Evolutionary conservation across 805 yeast species (phyloP).

Genomic region (Candida palmyrensis): DNA sequence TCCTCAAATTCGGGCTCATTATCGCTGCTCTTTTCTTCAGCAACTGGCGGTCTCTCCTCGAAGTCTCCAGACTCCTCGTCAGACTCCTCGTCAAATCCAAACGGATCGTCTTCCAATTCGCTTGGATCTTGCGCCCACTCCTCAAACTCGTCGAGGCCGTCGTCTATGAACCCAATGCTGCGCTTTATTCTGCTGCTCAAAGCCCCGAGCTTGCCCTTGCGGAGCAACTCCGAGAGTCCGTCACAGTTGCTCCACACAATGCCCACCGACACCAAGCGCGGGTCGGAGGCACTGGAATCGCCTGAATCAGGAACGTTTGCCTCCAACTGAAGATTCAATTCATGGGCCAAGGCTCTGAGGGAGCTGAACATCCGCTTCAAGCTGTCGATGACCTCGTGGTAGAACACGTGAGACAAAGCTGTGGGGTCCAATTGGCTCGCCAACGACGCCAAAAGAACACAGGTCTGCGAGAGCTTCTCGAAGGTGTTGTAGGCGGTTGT

Average conservation of each 20-base stretch:
- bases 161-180: slow-evolving; percentile 46
- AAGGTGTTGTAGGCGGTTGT: slow-evolving; percentile 48
- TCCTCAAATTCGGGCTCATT: slow-evolving; percentile 13
- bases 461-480: slow-evolving; percentile 39
- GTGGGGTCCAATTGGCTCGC: slow-evolving; percentile 24
- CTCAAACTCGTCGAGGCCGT: slow-evolving; percentile 60
- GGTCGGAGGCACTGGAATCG: slow-evolving; percentile 7
- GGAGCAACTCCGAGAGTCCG: slow-evolving; percentile 32
- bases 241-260: slow-evolving; percentile 70
- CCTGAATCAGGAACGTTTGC: slow-evolving; percentile 4
- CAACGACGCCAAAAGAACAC: slow-evolving; percentile 43
- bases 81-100: slow-evolving; percentile 14
- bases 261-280: slow-evolving; percentile 56
- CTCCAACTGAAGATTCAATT: slow-evolving; percentile 12
- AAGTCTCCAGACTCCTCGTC: slow-evolving; percentile 20
- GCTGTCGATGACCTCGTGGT: slow-evolving; percentile 26
- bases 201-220: slow-evolving; percentile 50
- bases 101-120: slow-evolving; percentile 26
- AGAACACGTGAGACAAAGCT: slow-evolving; percentile 31
- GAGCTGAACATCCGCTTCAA: slow-evolving; percentile 14
- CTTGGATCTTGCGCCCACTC: slow-evolving; percentile 67
- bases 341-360: slow-evolving; percentile 17
- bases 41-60: too few relatives aligned
- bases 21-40: slow-evolving; percentile 6
- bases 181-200: slow-evolving; percentile 43